A percentile compares a stretch with the other conserved stretches of the same genome.
Conservation (phyloP, 768 basidiomycete species). For the Suillus occidentalis region DNA sequence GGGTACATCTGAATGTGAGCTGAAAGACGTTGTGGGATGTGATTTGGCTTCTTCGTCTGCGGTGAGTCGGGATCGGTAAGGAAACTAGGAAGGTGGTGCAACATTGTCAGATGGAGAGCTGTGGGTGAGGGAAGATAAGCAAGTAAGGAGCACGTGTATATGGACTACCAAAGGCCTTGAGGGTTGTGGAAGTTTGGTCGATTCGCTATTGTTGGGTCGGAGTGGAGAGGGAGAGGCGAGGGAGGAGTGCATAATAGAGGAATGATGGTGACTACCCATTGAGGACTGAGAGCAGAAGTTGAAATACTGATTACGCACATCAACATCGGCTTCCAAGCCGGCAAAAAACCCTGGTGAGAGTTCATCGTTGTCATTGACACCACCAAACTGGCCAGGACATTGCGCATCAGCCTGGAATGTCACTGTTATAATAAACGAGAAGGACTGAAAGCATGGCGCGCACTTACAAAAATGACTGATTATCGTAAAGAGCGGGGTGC, state of each 20-base stretch:
- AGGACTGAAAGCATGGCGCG: not conserved
- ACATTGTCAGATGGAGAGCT: not conserved
- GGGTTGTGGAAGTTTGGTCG: not conserved
- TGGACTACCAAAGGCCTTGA: not conserved
- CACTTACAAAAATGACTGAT: not conserved
- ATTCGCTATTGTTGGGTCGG: not conserved
- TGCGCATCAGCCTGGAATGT: not conserved
- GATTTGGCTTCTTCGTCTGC: too few species aligned
- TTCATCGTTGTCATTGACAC: too few species aligned
- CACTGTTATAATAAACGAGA: not conserved
- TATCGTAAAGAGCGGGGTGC: not conserved
- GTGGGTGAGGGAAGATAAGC: not conserved
- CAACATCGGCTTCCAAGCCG: not conserved
- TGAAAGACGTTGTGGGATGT: too few species aligned
- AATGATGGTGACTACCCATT: not conserved
- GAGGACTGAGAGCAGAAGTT: not conserved
- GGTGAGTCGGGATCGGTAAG: not conserved
- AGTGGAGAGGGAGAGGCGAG: not conserved
- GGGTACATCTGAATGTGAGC: too few species aligned
- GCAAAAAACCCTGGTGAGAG: not conserved
- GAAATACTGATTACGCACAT: not conserved
- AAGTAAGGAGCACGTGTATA: not conserved
- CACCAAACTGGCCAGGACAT: too few species aligned
- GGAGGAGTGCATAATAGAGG: not conserved
- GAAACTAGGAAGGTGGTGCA: not conserved